Conservation (phyloP, 2,329 filamentous ascomycete genomes). For the Lizonia empirigonia region DNA sequence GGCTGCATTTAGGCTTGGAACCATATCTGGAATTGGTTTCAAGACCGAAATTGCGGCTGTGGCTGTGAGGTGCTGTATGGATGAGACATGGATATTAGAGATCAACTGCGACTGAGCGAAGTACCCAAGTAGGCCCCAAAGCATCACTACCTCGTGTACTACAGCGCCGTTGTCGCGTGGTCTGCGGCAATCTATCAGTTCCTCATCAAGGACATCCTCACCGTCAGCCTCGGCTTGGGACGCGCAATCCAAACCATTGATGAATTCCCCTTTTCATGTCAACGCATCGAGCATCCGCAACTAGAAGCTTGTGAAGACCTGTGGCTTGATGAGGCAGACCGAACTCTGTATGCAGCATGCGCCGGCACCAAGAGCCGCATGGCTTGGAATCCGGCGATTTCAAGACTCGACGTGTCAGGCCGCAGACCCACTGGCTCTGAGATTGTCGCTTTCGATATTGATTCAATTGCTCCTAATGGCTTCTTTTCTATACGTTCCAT, state of each 20-base stretch:
- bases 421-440: conserved; percentile 31
- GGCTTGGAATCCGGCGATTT: conserved; percentile 34
- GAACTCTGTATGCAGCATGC: conserved; percentile 40
- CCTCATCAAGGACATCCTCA: conserved; percentile 30
- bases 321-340: conserved; percentile 36
- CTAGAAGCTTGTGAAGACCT: conserved; percentile 41
- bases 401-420: conserved; percentile 28
- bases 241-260: conserved; percentile 35
- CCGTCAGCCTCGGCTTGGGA: conserved; percentile 31
- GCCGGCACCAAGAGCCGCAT: conserved; percentile 27
- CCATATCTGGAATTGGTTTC: too few species aligned
- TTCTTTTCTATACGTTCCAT: conserved; percentile 34
- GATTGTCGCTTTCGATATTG: conserved; percentile 38
- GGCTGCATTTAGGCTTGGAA: too few species aligned
- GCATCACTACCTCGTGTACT: conserved; percentile 21
- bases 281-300: conserved; percentile 29
- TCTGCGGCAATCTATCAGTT: conserved; percentile 37
- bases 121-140: too few species aligned
- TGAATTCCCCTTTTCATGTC: conserved; percentile 37
- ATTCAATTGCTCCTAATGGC: conserved; percentile 30
- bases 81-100: too few species aligned
- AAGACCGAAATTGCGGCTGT: too few species aligned
- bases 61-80: too few species aligned
- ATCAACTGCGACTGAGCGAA: too few species aligned
- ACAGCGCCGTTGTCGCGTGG: conserved; percentile 32